phyloP scores from a whole-genome alignment of 2,329 filamentous ascomycete genomes.

The Aspergillus sp. region DNA sequence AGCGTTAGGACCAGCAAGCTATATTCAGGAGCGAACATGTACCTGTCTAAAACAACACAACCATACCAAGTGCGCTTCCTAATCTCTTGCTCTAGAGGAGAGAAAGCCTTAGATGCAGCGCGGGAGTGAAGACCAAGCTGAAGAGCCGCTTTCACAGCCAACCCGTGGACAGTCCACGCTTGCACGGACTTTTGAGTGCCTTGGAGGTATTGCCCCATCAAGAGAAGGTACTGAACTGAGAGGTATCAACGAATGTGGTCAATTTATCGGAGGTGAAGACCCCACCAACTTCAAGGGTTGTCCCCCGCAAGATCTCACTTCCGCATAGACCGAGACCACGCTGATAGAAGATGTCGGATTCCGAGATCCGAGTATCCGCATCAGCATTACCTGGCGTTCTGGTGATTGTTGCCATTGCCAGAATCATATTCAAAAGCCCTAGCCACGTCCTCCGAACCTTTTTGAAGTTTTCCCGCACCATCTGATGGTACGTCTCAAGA shows the following conservation, averaged over 20 bases:
- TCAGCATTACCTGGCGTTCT: slow-evolving; percentile 7
- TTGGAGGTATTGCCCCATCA: slow-evolving; percentile 53
- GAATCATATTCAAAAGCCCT: slow-evolving; percentile 29
- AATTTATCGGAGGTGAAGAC: not conserved
- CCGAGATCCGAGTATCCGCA: not conserved
- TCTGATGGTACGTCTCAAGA: slow-evolving; percentile 23
- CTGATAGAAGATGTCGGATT: slow-evolving; percentile 21
- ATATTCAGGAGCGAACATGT: slow-evolving; percentile 1
- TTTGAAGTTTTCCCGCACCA: slow-evolving; percentile 17
- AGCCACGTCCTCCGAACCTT: slow-evolving; percentile 29
- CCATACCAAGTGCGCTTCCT: slow-evolving; percentile 49
- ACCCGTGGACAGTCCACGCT: slow-evolving; percentile 54
- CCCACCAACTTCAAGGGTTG: slow-evolving; percentile 23
- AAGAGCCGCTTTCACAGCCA: slow-evolving; percentile 45
- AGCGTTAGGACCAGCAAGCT: not conserved
- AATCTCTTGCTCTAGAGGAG: not conserved
- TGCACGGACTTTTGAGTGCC: slow-evolving; percentile 54
- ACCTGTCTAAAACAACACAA: slow-evolving; percentile 49
- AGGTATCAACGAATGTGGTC: not conserved
- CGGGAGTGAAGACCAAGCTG: slow-evolving; percentile 16
- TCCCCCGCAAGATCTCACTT: slow-evolving; percentile 17
- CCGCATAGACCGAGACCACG: slow-evolving; percentile 20
- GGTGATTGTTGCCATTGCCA: slow-evolving; percentile 27
- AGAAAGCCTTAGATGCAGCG: slow-evolving; percentile 25
- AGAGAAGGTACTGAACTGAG: slow-evolving; percentile 48